Percentiles rank a stretch among this genome's conserved stretches.
Conservation (phyloP, 1,139 yeast genomes). For the Arxiozyma telluris region DNA sequence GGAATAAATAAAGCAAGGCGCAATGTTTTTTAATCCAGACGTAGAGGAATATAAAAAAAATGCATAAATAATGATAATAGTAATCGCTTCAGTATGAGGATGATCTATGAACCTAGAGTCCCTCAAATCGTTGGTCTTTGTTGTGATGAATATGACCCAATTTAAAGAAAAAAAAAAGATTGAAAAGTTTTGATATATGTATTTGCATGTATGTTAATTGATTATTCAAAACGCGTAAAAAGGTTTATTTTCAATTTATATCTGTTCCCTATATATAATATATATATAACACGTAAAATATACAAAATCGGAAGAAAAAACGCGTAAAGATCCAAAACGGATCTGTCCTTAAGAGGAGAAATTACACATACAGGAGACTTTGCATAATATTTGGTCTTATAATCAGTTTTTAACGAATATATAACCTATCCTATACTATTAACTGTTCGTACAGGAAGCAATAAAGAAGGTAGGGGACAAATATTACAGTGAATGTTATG, state of each 20-base stretch:
- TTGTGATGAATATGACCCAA: no score
- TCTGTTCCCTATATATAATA: neutral
- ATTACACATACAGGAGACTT: neutral
- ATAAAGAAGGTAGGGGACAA: neutral
- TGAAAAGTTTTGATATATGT: neutral
- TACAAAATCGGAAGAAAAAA: neutral
- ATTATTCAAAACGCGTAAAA: neutral
- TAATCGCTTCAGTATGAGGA: no score
- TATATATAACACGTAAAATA: neutral
- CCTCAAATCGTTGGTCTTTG: no score
- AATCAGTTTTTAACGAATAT: no score
- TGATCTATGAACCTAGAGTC: no score
- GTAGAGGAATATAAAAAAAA: no score
- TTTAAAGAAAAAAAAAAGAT: no score
- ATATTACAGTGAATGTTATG: neutral
- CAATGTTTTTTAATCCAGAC: no score
- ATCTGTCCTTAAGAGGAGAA: neutral
- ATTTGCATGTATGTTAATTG: neutral
- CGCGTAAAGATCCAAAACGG: slow-evolving; percentile 1
- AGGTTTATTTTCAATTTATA: no score
- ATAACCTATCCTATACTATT: neutral
- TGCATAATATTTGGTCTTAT: no score
- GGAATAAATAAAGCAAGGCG: neutral
- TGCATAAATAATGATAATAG: no score
- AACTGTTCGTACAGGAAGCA: no score